Evolutionary conservation across 2,329 filamentous ascomycete species (phyloP), one percentile per base, ranked within the genome.

Genomic region (Ascochyta clinopodiicola): DNA sequence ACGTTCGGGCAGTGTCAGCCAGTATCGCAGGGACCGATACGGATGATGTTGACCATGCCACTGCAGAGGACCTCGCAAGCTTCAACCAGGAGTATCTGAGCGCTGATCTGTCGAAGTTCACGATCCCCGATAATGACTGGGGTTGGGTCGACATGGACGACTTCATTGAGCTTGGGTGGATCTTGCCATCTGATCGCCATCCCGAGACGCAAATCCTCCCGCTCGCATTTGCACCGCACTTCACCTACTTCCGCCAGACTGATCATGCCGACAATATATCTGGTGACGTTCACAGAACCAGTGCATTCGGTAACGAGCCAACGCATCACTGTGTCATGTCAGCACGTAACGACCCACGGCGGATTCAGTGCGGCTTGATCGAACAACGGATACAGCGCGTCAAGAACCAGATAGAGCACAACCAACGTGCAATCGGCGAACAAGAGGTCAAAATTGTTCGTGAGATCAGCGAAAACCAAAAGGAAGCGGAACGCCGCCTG

Each of bases 91-190:
- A 84, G 25, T 77, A 81, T 36, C 71, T 78, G 3, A 73, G 80
- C 2, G 77, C 80, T 22, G 86, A 88, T 71, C 81, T 96, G 44
- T 96, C 93, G 0, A 88, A 89, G 48, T 99, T 99, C 72, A 94
- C 88, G 0, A 99, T 99, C 44, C 94, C 95, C 0, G 95, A 99
- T 73, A 91, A 96, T 50, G 95, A 99, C 69, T 88, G 92, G 64
- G 92, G 89, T 51, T 99, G 95, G 95, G 93, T 99, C 60, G 95
- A 99, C 70, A 98, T 99, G 92, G 95, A 99, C 71, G 95, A 99
- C 73, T 99, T 99, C 76, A 93, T 99, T 27, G 95, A 99, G 74
- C 80, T 99, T 21, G 96, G 97, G 72, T 98, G 94, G 94, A 93
- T 96, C 49, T 78, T 97, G 22, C 94, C 94, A 0, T 89, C 91